A percentile compares a stretch with the other conserved stretches of the same genome.
These are phyloP conservation scores for Teratosphaeria epicoccoides DNA, from an alignment of 2,329 filamentous ascomycete genomes.

Conservation along the genomic window DNA sequence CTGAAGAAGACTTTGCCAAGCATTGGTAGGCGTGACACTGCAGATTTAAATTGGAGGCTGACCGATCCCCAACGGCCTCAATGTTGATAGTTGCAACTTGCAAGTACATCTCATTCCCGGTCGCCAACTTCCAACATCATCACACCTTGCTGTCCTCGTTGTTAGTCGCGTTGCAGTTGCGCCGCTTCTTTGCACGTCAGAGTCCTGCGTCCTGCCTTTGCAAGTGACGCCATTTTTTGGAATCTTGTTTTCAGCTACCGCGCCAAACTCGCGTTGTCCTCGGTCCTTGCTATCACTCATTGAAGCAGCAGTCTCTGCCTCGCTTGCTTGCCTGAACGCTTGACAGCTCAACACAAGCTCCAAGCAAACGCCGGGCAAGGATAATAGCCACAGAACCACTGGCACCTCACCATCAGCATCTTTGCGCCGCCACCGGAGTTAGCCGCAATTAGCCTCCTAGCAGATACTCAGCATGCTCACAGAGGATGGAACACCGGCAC, in stretches of 20 bases:
- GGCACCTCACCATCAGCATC: not conserved
- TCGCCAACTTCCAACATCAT: not conserved
- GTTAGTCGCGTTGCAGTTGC: not conserved
- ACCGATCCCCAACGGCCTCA: not conserved
- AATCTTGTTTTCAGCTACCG: not conserved
- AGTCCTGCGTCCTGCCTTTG: not conserved
- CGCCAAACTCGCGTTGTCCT: not conserved
- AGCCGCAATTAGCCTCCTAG: not conserved
- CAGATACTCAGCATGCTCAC: not conserved
- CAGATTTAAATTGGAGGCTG: not conserved
- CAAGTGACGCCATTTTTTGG: slow-evolving; percentile 1
- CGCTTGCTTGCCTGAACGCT: not conserved
- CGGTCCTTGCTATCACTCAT: not conserved
- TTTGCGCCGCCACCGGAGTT: not conserved
- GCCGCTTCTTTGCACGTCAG: not conserved
- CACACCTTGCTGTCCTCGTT: not conserved
- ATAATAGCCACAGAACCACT: not conserved
- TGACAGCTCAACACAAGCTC: not conserved
- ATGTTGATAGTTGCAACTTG: too few species aligned
- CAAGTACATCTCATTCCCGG: too few species aligned
- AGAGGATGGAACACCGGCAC: not conserved
- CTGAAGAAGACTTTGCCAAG: not conserved
- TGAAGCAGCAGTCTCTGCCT: not conserved
- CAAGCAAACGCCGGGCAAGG: not conserved
- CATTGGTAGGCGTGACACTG: not conserved